Evolutionary conservation across 352 stramenopile genomes (phyloP), one percentile per base, ranked within the genome.

Genomic region (Peronosclerospora sorghi): DNA sequence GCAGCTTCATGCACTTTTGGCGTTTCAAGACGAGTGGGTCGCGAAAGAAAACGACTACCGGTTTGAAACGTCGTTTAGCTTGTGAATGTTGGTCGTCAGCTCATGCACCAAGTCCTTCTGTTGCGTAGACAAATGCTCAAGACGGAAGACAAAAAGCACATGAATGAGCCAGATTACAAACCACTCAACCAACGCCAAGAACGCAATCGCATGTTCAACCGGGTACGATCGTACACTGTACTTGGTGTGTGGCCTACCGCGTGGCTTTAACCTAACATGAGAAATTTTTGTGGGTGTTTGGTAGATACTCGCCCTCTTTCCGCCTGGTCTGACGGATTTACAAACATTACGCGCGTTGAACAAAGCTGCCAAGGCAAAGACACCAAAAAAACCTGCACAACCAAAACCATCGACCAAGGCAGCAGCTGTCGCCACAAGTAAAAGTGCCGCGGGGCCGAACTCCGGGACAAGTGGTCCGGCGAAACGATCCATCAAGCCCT

Each of bases 111-210:
- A 21, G 5, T 30, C n/a, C 14, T 10, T 18, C 35, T 21, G 18
- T 35, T 39, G 43, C 20, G 9, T 27, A 90, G 77, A 9, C 77
- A 86, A 73, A 84, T 93, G 75, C 69, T 93, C 13, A 93, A 93
- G 58, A 87, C 75, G 0, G 80, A 93, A 47, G 80, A 93, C 59
- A 93, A 93, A 49, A 93, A 93, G 36, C 52, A 82, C 48, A 65
- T 93, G 60, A 80, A 83, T 32, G 73, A 86, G 39, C 34, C 45
- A 14, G 80, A 93, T 34, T 88, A 76, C 29, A 63, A 77, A 2
- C 56, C 62, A 26, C 56, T 93, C 20, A 90, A 87, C 29, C 47
- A 71, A 17, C 80, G 77, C 2, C 79, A 93, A 45, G 80, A 93
- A 55, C 69, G 79, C 30, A 93, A 93, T 68, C 77, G 78, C 27